Percentiles rank a stretch among this genome's conserved stretches.
phyloP scores from a whole-genome alignment of 768 basidiomycete genomes.

The Neoboletus brunneissimus region DNA sequence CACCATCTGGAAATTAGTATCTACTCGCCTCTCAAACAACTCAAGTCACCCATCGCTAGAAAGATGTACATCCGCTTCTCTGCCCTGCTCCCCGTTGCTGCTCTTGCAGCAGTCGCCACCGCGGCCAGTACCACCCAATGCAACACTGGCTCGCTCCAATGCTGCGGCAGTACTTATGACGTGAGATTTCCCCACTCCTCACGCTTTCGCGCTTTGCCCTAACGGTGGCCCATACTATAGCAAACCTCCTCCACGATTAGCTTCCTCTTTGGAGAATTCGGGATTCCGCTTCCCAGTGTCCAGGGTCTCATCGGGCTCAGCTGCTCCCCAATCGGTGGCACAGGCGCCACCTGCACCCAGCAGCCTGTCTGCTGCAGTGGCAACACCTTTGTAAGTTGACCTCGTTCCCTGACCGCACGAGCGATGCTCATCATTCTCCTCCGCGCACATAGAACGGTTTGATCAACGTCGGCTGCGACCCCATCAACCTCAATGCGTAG shows the following conservation, averaged over 20 bases:
- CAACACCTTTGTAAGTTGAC: too few species aligned
- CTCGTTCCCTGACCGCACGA: neutral
- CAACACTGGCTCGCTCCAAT: conserved; percentile 3
- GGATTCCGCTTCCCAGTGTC: neutral
- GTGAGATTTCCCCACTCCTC: neutral
- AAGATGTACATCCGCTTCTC: conserved; percentile 10
- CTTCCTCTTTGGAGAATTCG: neutral
- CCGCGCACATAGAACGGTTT: conserved; percentile 1
- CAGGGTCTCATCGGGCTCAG: neutral
- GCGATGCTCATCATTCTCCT: neutral
- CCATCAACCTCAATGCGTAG: too few species aligned
- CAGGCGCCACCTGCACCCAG: neutral
- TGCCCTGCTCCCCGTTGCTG: conserved; percentile 1
- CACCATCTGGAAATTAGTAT: too few species aligned
- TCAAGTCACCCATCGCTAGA: neutral
- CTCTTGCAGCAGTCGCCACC: neutral
- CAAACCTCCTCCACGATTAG: too few species aligned
- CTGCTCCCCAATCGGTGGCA: conserved; percentile 7
- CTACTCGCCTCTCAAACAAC: too few species aligned
- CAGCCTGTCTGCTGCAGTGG: conserved; percentile 15
- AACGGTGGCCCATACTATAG: neutral
- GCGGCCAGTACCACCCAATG: conserved; percentile 7
- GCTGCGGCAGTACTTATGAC: neutral
- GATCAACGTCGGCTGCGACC: too few species aligned
- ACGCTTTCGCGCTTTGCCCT: neutral